Base-by-base conservation (phyloP, 495 filamentous ascomycete genomes). In the Neurospora sp. region DNA sequence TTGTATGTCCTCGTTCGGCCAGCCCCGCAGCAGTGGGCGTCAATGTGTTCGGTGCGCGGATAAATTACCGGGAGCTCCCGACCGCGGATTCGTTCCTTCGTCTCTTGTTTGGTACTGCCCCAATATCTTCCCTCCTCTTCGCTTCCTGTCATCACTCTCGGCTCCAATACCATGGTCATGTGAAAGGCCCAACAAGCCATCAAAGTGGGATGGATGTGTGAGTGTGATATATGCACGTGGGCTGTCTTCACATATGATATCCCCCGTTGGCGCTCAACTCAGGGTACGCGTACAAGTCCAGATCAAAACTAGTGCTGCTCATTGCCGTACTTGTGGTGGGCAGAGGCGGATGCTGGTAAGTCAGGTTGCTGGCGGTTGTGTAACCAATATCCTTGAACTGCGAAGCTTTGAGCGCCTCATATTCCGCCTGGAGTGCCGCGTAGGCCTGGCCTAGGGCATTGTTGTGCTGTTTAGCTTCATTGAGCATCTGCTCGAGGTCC, bases 401-500 rank as follows among this genome's bases (percentile, higher is more conserved):
- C 27, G 77, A 71, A 31, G 76, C 38, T 72, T 83, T 84, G 76
- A 85, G 81, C 12, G 75, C 70, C 39, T 83, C 74, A 76, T 84
- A 84, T 72, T 84, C 82, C 39, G 81, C 75, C 72, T 84, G 83
- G 44, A 85, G 81, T 35, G 74, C 72, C 14, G 79, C 77, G 74
- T 84, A 85, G 46, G 83, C 82, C 42, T 84, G 81, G 72, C 79
- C 78, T 39, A 85, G 82, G 46, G 79, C 78, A 37, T 84, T 81
- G 72, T 83, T 83, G 74, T 80, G 82, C 59, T 83, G 79, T 74
- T 86, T 83, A 66, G 85, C 81, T 16, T 86, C 86, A 76, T 81
- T 86, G 76, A 95, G 90, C 82, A 93, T 92, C 62, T 89, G 84
- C 83, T 94, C 92, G 10, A 96, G 90, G 72, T 94, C 92, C 79